Evolutionary conservation across 106 monocot species (phyloP), one percentile per base, ranked within the genome.

Genomic region (Cymbidium sinense): DNA sequence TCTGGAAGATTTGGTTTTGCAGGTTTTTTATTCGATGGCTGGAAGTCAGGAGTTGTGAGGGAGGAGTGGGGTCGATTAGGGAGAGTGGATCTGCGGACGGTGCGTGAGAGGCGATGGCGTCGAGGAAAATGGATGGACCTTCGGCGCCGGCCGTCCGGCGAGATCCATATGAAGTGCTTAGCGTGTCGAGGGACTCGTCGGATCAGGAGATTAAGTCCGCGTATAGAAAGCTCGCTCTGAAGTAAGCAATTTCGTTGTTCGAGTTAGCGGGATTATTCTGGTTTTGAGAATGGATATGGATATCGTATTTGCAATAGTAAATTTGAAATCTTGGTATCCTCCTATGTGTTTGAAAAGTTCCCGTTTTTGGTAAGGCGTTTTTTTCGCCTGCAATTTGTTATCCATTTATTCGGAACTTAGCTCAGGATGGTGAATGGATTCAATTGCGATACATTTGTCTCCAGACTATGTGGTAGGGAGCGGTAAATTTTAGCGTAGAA

Each of bases 191-290:
- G 41, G 92, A 93, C 41, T 89, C 89, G 6, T 89, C 89, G 1
- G 89, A 93, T 80, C 92, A 93, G 83, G 89, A 93, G 76, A 93
- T 89, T 82, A 93, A 93, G 77, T 76, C 89, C 58, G 89, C 92
- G 20, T 93, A 93, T 77, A 64, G 92, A 64, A 93, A 93, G 82
- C 89, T 93, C 43, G 92, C 92, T 43, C 92, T 93, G 84, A 89
- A 93, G 92, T 93, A 41, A 35, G 71, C 41, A 2, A 43, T 43
- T 30, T 54, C 43, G 0, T 58, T 21, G n/a, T 2, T 58, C 3
- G 34, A 37, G 37, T 39, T 20, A 7, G 1, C 23, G n/a, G 5
- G 58, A 23, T 58, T 20, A 4, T 31, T 67, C 6, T 36, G n/a
- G 2, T 71, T 71, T 71, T 39, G 0, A 67, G 3, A 67, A 29